phyloP scores from a whole-genome alignment of 768 basidiomycete genomes.

The Kwoniella sp. region DNA sequence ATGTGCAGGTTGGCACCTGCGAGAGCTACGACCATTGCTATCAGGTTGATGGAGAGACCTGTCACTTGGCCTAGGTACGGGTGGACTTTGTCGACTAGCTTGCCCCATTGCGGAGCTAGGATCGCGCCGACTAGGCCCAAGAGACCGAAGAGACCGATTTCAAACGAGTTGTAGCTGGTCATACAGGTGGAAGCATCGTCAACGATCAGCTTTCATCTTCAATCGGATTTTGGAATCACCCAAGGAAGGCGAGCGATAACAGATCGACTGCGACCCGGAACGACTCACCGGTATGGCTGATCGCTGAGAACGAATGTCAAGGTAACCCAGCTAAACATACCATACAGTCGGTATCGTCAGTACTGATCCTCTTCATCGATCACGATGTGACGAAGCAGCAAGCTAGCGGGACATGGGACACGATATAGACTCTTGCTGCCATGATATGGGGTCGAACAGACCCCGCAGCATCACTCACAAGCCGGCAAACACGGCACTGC shows the following conservation, averaged over 20 bases:
- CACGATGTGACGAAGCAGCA: no score
- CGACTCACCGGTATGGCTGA: slow-evolving; percentile 68
- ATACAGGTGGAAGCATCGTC: no score
- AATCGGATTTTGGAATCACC: no score
- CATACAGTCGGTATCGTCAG: slow-evolving; percentile 22
- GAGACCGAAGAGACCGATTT: slow-evolving; percentile 74
- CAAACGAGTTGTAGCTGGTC: slow-evolving; percentile 59
- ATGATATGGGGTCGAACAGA: no score
- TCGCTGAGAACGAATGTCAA: slow-evolving; percentile 78
- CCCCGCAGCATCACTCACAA: slow-evolving; percentile 29
- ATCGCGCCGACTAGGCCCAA: slow-evolving; percentile 67
- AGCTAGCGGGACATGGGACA: background rate
- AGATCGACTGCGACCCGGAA: background rate
- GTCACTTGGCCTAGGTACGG: slow-evolving; percentile 77
- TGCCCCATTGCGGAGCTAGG: slow-evolving; percentile 70
- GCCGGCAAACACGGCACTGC: slow-evolving; percentile 42
- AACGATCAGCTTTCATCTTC: no score
- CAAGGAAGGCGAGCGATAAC: background rate
- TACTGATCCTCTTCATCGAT: background rate
- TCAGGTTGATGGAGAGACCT: slow-evolving; percentile 57
- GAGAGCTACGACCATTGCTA: slow-evolving; percentile 62
- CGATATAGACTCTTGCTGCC: no score
- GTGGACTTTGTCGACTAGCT: slow-evolving; percentile 68
- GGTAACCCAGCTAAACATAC: slow-evolving; percentile 51
- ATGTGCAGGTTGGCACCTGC: slow-evolving; percentile 72